Conservation (phyloP, 345 rosid genomes). For the Pugionium dolabratum region DNA sequence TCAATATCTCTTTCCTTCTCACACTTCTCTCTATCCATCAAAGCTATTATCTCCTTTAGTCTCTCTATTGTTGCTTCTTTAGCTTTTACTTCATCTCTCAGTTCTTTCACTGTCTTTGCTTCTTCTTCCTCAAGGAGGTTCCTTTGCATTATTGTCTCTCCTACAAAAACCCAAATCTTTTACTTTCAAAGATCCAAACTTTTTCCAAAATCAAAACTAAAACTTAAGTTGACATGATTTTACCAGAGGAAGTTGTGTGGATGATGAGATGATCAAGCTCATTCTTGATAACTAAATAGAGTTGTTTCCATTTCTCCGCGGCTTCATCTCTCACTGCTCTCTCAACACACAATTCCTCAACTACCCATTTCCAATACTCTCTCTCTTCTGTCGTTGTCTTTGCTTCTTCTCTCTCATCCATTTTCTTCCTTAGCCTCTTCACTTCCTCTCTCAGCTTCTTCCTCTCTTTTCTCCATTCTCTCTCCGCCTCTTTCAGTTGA, state of each 20-base stretch:
- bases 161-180: slow-evolving; percentile 28
- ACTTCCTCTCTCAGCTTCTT: slow-evolving; percentile 54
- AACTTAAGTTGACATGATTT: background rate
- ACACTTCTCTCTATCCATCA: slow-evolving; percentile 51
- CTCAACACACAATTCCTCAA: slow-evolving; percentile 68
- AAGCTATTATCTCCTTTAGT: slow-evolving; percentile 44
- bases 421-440: slow-evolving; percentile 50
- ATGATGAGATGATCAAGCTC: slow-evolving; percentile 87
- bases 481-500: slow-evolving; percentile 52
- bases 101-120: slow-evolving; percentile 44
- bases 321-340: slow-evolving; percentile 71
- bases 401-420: slow-evolving; percentile 52
- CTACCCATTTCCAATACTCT: slow-evolving; percentile 45
- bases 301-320: slow-evolving; percentile 83
- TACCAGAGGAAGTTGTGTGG: slow-evolving; percentile 53
- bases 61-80: slow-evolving; percentile 55
- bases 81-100: slow-evolving; percentile 56
- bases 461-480: slow-evolving; percentile 49
- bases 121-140: slow-evolving; percentile 49
- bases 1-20: slow-evolving; percentile 64
- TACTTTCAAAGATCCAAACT: slow-evolving; percentile 12
- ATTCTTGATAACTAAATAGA: slow-evolving; percentile 74
- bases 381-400: slow-evolving; percentile 37
- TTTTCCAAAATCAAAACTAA: background rate
- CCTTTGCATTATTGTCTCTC: slow-evolving; percentile 47